Conservation (phyloP, 768 basidiomycete species). For the Peribolospora kevripleyi region DNA sequence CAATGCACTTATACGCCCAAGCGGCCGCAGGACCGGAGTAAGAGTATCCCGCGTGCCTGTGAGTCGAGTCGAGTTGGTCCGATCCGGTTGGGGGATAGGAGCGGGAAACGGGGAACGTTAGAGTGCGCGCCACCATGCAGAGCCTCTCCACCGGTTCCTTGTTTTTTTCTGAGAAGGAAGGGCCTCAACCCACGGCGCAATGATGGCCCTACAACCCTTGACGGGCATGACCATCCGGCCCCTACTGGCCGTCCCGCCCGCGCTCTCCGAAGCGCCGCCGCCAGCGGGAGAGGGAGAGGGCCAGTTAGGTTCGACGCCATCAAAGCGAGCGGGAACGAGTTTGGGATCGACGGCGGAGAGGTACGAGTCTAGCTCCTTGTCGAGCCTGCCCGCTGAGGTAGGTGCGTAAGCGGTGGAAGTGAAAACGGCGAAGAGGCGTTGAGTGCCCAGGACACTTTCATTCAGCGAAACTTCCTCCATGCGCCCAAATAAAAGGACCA, state of each 20-base stretch:
- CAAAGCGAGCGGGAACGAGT: neutral
- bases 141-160: too few relatives aligned
- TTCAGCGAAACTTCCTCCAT: neutral
- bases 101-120: neutral
- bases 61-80: neutral
- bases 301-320: neutral
- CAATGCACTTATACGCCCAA: constrained; percentile 83
- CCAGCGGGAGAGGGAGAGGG: constrained; percentile 24
- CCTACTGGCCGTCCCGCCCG: neutral
- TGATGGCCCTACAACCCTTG: constrained; percentile 54
- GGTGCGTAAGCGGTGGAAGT: neutral
- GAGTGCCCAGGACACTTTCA: neutral
- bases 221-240: constrained; percentile 26
- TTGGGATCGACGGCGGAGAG: neutral
- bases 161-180: too few relatives aligned
- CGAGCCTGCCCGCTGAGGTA: constrained; percentile 31
- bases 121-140: too few relatives aligned
- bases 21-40: constrained; percentile 87
- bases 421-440: neutral
- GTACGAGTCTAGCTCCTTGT: constrained; percentile 30
- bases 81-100: too few relatives aligned
- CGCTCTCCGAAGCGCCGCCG: constrained; percentile 15
- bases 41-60: constrained; percentile 80
- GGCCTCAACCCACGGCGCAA: constrained; percentile 55
- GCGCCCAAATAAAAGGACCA: neutral